Evolutionary conservation across 345 rosid species (phyloP).

Genomic region (Linum lewisii): DNA sequence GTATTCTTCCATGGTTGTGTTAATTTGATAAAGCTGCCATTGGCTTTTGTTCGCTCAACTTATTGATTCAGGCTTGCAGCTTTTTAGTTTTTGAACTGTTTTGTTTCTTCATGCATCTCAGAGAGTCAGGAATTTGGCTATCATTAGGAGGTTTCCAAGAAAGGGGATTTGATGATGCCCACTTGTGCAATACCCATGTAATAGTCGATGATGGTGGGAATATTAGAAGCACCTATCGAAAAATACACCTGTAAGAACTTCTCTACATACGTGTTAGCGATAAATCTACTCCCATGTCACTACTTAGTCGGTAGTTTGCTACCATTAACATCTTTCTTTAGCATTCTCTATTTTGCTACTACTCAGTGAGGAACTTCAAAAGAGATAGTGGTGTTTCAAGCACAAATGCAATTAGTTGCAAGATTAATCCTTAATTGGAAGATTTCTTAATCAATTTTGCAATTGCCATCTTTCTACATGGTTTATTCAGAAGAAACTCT

Average conservation of each 20-base stretch:
- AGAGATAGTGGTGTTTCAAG: not conserved
- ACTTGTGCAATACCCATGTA: conserved; percentile 74
- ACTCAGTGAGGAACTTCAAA: not conserved
- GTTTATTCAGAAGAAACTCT: not conserved
- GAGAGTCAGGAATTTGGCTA: conserved; percentile 77
- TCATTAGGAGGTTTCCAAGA: conserved; percentile 95
- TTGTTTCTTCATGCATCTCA: conserved; percentile 16
- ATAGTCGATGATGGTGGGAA: conserved; percentile 63
- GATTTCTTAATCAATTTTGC: not conserved
- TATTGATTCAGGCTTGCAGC: not conserved
- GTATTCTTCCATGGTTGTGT: not conserved
- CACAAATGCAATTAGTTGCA: too few species aligned
- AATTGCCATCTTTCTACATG: not conserved
- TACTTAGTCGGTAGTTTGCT: too few species aligned
- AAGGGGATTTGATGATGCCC: conserved; percentile 59
- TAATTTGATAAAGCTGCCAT: not conserved
- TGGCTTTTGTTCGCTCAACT: not conserved
- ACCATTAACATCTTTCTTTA: too few species aligned
- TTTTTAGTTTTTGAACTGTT: not conserved
- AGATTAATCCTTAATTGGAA: not conserved
- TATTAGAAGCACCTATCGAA: conserved; percentile 54
- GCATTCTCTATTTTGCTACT: not conserved
- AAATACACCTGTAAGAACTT: conserved; percentile 66
- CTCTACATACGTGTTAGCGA: not conserved
- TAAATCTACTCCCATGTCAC: not conserved